Percentiles rank a stretch among this genome's conserved stretches.
phyloP scores from a whole-genome alignment of 129 eudicot genomes.

The Mikania micrantha region DNA sequence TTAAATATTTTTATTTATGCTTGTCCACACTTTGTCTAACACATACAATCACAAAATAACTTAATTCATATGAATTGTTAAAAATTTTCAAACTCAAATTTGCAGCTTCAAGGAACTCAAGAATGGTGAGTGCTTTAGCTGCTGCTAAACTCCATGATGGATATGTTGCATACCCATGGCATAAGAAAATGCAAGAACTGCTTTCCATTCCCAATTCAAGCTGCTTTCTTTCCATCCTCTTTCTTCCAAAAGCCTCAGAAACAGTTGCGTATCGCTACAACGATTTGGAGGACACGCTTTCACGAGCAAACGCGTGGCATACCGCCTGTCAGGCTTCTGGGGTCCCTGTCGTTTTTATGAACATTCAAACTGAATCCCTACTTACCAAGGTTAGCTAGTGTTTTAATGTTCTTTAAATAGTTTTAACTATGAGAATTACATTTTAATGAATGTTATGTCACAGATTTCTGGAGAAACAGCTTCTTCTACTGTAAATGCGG shows the following conservation, averaged over 20 bases:
- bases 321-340: constrained; percentile 79
- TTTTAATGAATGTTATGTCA: constrained; percentile 13
- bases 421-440: background rate
- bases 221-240: constrained; percentile 76
- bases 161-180: constrained; percentile 85
- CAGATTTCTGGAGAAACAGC: constrained; percentile 92
- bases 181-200: constrained; percentile 61
- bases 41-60: background rate
- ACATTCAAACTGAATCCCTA: constrained; percentile 91
- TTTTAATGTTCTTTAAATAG: background rate
- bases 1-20: background rate
- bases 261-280: constrained; percentile 44
- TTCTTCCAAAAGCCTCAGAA: constrained; percentile 72
- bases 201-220: constrained; percentile 69
- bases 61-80: background rate
- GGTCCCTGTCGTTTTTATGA: constrained; percentile 74
- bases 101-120: constrained; percentile 68
- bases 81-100: background rate
- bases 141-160: constrained; percentile 78
- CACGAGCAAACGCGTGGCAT: constrained; percentile 88
- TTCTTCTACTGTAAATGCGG: constrained; percentile 64
- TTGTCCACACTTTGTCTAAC: background rate
- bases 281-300: constrained; percentile 84
- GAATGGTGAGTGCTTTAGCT: constrained; percentile 63
- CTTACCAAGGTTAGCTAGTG: constrained; percentile 64